These are phyloP conservation scores for Parmelia sp. DNA, from an alignment of 495 filamentous ascomycete species.

Conservation along the genomic window DNA sequence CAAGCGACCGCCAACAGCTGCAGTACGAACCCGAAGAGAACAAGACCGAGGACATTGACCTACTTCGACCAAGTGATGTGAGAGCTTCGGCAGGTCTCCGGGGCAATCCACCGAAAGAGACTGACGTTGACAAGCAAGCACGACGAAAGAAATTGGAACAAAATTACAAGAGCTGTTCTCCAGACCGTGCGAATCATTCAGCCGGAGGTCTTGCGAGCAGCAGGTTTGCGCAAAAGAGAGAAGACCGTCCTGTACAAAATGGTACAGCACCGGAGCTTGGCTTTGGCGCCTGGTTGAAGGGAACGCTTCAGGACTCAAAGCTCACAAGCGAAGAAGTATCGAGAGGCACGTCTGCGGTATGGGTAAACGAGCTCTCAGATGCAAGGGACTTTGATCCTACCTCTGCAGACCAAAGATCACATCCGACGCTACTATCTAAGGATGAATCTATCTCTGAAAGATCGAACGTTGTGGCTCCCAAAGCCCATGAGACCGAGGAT, in stretches of 20 bases:
- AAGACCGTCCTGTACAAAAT: neutral
- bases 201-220: constrained; percentile 23
- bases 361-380: constrained; percentile 4
- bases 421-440: neutral
- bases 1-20: constrained; percentile 1
- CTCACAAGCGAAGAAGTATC: neutral
- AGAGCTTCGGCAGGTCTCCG: constrained; percentile 37
- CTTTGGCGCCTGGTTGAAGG: neutral
- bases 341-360: neutral
- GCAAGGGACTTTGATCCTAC: neutral
- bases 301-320: neutral
- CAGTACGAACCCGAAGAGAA: constrained; percentile 22
- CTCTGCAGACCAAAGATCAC: neutral
- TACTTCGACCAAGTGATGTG: constrained; percentile 45
- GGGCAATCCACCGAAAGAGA: constrained; percentile 27
- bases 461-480: neutral
- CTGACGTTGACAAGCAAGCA: constrained; percentile 28
- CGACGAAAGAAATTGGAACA: constrained; percentile 31
- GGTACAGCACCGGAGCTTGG: neutral
- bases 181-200: constrained; percentile 13
- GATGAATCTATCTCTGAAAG: neutral
- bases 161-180: constrained; percentile 23
- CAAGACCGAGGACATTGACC: constrained; percentile 37
- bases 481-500: constrained; percentile 3
- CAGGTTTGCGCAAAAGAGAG: constrained; percentile 10